These are phyloP conservation scores for Cercophora newfieldiana DNA, from an alignment of 495 filamentous ascomycete genomes.

Conservation along the genomic window DNA sequence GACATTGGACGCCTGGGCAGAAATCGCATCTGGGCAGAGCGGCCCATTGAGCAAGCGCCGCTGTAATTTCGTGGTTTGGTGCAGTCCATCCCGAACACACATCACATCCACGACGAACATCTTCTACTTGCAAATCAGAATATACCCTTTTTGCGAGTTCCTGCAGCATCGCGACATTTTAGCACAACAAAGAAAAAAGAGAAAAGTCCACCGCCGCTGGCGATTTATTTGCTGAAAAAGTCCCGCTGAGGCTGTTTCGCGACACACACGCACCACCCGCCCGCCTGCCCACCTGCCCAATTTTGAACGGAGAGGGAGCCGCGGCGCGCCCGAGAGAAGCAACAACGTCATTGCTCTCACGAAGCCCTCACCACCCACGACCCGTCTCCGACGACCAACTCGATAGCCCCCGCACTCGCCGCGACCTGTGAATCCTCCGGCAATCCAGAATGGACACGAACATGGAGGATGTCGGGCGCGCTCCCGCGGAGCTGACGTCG, in stretches of 20 bases:
- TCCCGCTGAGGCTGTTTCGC: constrained; percentile 12
- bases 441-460: constrained; percentile 82
- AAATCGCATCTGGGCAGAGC: constrained; percentile 14
- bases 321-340: constrained; percentile 22
- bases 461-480: constrained; percentile 94
- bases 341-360: constrained; percentile 26
- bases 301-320: constrained; percentile 24
- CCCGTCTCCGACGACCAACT: constrained; percentile 5
- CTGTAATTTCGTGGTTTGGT: constrained; percentile 11
- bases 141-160: constrained; percentile 8
- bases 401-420: background rate
- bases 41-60: constrained; percentile 17
- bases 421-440: constrained; percentile 2
- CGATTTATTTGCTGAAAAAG: background rate
- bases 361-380: constrained; percentile 17
- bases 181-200: background rate
- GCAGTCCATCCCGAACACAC: constrained; percentile 1
- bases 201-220: background rate
- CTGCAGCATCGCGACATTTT: constrained; percentile 3
- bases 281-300: constrained; percentile 17
- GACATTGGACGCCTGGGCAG: constrained; percentile 9
- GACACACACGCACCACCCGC: constrained; percentile 5
- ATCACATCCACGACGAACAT: background rate
- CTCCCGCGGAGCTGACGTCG: constrained; percentile 77
- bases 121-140: background rate